Conservation (phyloP, 2,329 filamentous ascomycete genomes). For the Apiospora rasikravindrae region DNA sequence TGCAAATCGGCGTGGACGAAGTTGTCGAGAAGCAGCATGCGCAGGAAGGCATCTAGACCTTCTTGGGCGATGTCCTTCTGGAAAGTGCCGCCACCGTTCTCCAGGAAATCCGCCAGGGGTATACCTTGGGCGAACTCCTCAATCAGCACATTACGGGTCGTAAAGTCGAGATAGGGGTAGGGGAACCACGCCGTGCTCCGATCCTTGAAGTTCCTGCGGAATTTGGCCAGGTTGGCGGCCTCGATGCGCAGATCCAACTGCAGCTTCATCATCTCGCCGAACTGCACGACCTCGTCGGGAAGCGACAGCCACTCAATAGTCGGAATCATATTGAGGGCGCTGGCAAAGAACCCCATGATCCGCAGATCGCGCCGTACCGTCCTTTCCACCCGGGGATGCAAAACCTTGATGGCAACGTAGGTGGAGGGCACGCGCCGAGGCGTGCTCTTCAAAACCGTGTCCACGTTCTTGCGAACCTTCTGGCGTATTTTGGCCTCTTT, state of each 20-base stretch:
- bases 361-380: conserved; percentile 87
- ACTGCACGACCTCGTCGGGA: conserved; percentile 91
- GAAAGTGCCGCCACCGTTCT: conserved; percentile 89
- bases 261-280: conserved; percentile 98
- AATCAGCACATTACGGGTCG: conserved; percentile 87
- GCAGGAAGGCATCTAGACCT: conserved; percentile 91
- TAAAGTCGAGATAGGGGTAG: conserved; percentile 90
- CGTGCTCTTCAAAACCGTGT: conserved; percentile 83
- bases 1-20: conserved; percentile 97
- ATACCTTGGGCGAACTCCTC: conserved; percentile 97
- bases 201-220: conserved; percentile 88
- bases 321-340: conserved; percentile 81
- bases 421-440: conserved; percentile 85
- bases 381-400: conserved; percentile 90
- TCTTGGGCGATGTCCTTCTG: conserved; percentile 94
- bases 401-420: conserved; percentile 94
- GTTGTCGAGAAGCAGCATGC: conserved; percentile 96
- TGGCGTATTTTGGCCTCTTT: conserved; percentile 64
- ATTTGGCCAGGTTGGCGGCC: conserved; percentile 84
- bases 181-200: conserved; percentile 96
- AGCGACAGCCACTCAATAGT: conserved; percentile 98
- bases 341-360: conserved; percentile 94
- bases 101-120: conserved; percentile 85
- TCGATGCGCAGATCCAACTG: conserved; percentile 96
- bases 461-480: conserved; percentile 80